Evolutionary conservation across 176 grass and related monocot genomes (phyloP).

Genomic region (Oryza meridionalis): DNA sequence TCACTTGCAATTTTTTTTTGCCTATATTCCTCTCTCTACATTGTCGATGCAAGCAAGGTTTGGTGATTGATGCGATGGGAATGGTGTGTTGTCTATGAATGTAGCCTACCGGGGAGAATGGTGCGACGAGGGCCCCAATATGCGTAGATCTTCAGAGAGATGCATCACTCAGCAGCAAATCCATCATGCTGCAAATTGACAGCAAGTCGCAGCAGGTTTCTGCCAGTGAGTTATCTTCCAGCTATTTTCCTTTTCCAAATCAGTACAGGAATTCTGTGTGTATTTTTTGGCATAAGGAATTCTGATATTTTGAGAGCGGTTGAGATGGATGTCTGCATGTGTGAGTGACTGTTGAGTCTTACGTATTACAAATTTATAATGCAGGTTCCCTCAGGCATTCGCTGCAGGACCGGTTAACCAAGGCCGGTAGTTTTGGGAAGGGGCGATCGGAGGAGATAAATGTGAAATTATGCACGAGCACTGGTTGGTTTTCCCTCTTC

Average conservation of each 20-base stretch:
- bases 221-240: constrained; percentile 63
- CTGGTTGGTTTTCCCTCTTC: constrained; percentile 48
- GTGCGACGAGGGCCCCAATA: constrained; percentile 76
- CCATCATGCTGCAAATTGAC: constrained; percentile 72
- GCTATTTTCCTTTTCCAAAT: neutral
- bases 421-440: constrained; percentile 47
- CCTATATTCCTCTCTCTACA: neutral
- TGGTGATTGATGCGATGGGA: neutral
- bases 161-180: constrained; percentile 68
- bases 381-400: constrained; percentile 88
- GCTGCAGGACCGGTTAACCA: constrained; percentile 80
- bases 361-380: constrained; percentile 18
- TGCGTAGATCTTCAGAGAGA: constrained; percentile 70
- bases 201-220: constrained; percentile 87
- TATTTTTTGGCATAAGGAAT: neutral
- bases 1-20: neutral
- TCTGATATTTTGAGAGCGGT: neutral
- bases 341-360: neutral
- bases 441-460: constrained; percentile 62
- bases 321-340: neutral
- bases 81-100: neutral
- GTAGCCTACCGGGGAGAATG: constrained; percentile 92
- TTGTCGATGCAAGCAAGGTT: neutral
- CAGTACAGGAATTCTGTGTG: neutral
- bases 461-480: constrained; percentile 74